Conservation (phyloP, 805 yeast genomes). For the Nakazawaea wickerhamii region DNA sequence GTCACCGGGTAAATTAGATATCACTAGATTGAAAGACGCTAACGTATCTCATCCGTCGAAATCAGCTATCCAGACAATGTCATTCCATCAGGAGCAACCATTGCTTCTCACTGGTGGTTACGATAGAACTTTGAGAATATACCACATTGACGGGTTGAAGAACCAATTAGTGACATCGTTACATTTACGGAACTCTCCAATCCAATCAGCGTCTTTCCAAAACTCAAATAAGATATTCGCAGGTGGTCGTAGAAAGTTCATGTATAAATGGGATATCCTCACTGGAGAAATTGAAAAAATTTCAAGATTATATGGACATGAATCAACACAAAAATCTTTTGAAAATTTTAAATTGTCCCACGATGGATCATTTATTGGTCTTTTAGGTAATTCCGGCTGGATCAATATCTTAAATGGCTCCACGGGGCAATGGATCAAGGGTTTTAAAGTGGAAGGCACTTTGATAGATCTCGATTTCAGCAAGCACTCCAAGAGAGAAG, state of each 20-base stretch:
- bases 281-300: constrained; percentile 73
- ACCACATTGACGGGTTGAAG: constrained; percentile 82
- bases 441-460: constrained; percentile 85
- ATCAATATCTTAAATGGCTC: constrained; percentile 69
- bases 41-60: constrained; percentile 62
- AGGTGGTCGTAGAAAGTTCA: constrained; percentile 86
- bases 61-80: constrained; percentile 78
- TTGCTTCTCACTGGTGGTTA: constrained; percentile 86
- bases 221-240: constrained; percentile 57
- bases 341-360: constrained; percentile 80
- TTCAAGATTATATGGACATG: constrained; percentile 88
- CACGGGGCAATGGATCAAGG: constrained; percentile 83
- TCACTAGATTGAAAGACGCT: constrained; percentile 83
- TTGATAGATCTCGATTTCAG: constrained; percentile 77
- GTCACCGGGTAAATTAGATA: constrained; percentile 66
- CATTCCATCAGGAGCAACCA: constrained; percentile 84
- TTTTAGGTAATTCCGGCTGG: constrained; percentile 89
- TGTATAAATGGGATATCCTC: constrained; percentile 85
- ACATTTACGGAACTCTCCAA: constrained; percentile 72
- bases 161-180: constrained; percentile 81
- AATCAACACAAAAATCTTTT: constrained; percentile 74
- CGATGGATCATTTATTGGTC: constrained; percentile 64
- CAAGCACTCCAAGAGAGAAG: constrained; percentile 30
- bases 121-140: constrained; percentile 81
- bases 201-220: constrained; percentile 69